These are phyloP conservation scores for Blastomyces silverae DNA, from an alignment of 2,329 filamentous ascomycete species.

Conservation along the genomic window DNA sequence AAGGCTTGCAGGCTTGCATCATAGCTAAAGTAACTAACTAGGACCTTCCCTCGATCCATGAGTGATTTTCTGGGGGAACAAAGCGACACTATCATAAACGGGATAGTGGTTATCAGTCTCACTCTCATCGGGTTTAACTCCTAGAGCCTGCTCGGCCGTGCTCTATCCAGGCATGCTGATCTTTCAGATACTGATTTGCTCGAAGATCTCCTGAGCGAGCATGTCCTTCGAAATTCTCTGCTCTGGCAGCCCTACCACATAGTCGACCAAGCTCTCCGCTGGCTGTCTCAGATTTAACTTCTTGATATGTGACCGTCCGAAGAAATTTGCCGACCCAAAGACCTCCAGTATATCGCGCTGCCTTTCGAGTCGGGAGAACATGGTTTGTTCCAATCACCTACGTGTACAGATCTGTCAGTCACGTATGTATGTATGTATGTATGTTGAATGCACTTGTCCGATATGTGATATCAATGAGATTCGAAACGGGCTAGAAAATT, in stretches of 20 bases:
- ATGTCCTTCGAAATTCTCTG: slow-evolving; percentile 50
- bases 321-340: slow-evolving; percentile 53
- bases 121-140: background rate
- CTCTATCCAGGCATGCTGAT: slow-evolving; percentile 43
- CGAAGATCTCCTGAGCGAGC: slow-evolving; percentile 47
- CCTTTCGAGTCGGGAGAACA: slow-evolving; percentile 47
- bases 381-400: slow-evolving; percentile 52
- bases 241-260: slow-evolving; percentile 46
- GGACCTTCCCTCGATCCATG: background rate
- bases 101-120: background rate
- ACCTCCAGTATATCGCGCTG: slow-evolving; percentile 47
- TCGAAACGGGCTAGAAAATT: slow-evolving; percentile 9
- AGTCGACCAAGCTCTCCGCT: slow-evolving; percentile 46
- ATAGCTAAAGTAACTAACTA: background rate
- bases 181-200: slow-evolving; percentile 40
- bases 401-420: background rate
- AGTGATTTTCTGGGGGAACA: background rate
- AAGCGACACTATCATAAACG: background rate
- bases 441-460: background rate
- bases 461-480: slow-evolving; percentile 1
- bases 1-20: background rate
- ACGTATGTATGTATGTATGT: background rate
- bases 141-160: slow-evolving; percentile 14
- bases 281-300: slow-evolving; percentile 40
- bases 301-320: slow-evolving; percentile 49